phyloP scores from a whole-genome alignment of 2,329 filamentous ascomycete genomes.

The Diaporthe humulicola region DNA sequence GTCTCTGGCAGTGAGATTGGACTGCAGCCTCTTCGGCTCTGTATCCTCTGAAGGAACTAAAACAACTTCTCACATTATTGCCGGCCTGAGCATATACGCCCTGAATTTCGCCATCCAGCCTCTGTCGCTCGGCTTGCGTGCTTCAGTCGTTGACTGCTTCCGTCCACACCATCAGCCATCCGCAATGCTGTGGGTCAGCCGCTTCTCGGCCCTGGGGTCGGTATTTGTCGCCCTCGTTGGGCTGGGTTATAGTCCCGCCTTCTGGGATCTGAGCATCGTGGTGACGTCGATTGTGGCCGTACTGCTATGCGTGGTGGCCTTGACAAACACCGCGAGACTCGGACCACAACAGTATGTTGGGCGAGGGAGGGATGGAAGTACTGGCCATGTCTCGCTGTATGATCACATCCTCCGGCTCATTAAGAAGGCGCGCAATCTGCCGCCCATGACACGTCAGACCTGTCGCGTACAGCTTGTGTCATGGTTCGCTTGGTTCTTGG shows the following conservation, averaged over 20 bases:
- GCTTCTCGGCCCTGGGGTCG: conserved; percentile 13
- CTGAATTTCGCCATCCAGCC: conserved; percentile 23
- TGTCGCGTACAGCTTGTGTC: conserved; percentile 22
- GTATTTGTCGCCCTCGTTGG: conserved; percentile 11
- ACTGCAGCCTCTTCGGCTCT: neutral
- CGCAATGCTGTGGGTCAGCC: conserved; percentile 19
- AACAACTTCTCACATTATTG: neutral
- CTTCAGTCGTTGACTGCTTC: conserved; percentile 22
- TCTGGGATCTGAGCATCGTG: conserved; percentile 14
- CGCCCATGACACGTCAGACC: conserved; percentile 7
- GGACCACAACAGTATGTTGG: neutral
- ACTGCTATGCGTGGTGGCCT: conserved; percentile 6
- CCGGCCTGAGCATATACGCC: conserved; percentile 14
- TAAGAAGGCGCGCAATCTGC: neutral
- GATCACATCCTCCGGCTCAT: neutral
- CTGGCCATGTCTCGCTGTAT: neutral
- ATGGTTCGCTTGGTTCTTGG: conserved; percentile 27
- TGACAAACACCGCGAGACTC: conserved; percentile 10
- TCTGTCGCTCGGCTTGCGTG: neutral
- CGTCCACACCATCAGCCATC: conserved; percentile 2
- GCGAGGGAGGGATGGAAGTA: neutral
- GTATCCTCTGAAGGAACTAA: neutral
- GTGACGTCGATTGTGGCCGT: neutral
- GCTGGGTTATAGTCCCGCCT: conserved; percentile 3
- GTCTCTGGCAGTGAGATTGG: neutral